Evolutionary conservation across 495 filamentous ascomycete species (phyloP).

Genomic region (Daldinia vernicosa): DNA sequence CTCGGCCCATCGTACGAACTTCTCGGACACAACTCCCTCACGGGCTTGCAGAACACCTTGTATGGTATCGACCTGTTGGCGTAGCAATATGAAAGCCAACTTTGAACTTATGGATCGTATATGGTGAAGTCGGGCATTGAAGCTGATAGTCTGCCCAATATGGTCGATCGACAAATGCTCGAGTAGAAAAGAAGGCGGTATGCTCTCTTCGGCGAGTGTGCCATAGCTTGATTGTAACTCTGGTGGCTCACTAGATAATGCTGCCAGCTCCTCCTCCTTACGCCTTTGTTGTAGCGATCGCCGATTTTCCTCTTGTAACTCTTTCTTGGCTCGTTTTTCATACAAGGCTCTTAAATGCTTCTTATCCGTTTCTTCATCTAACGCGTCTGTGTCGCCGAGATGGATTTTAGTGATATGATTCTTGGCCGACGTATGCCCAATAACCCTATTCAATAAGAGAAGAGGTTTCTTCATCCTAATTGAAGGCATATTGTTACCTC

Average conservation of each 20-base stretch:
- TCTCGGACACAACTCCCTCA: constrained; percentile 66
- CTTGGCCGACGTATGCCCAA: constrained; percentile 55
- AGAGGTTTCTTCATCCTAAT: constrained; percentile 53
- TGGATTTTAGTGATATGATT: constrained; percentile 57
- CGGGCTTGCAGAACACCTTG: constrained; percentile 77
- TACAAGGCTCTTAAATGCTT: constrained; percentile 58
- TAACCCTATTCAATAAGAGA: constrained; percentile 54
- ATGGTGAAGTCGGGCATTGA: constrained; percentile 87
- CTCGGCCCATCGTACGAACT: constrained; percentile 92
- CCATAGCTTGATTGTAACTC: constrained; percentile 71
- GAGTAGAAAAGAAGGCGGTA: constrained; percentile 37
- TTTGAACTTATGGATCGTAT: constrained; percentile 84
- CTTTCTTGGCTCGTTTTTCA: constrained; percentile 60
- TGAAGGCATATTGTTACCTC: constrained; percentile 46
- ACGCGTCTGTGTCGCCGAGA: constrained; percentile 59
- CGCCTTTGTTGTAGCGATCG: constrained; percentile 59
- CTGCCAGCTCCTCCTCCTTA: constrained; percentile 55
- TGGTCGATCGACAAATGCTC: constrained; percentile 42
- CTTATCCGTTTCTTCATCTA: constrained; percentile 56
- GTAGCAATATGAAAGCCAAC: constrained; percentile 86
- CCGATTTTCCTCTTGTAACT: constrained; percentile 62
- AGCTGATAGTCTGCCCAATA: constrained; percentile 72
- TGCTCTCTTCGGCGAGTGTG: constrained; percentile 51
- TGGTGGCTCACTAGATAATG: constrained; percentile 56
- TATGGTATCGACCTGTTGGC: constrained; percentile 81